Evolutionary conservation across 2,329 filamentous ascomycete species (phyloP).

Genomic region (Talaromyces sp.): DNA sequence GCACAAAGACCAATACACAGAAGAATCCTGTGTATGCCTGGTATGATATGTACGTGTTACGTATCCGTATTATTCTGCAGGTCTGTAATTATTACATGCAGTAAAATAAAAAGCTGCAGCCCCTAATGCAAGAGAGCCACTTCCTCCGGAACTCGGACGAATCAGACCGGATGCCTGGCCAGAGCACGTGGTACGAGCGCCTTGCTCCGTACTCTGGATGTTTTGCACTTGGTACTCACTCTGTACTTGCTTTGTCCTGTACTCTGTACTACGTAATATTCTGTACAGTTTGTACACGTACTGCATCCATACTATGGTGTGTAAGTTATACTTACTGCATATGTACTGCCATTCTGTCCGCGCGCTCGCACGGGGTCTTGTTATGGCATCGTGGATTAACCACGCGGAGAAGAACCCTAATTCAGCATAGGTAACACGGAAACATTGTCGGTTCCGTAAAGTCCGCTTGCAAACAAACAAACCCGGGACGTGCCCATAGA

Average conservation of each 20-base stretch:
- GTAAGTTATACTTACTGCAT: not conserved
- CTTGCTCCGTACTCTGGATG: not conserved
- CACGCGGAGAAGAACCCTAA: not conserved
- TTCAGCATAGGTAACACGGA: not conserved
- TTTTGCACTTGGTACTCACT: not conserved
- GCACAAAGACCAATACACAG: not conserved
- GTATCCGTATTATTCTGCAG: not conserved
- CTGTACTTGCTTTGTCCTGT: too few relatives aligned
- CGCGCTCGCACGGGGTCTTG: not conserved
- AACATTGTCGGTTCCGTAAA: not conserved
- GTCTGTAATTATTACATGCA: not conserved
- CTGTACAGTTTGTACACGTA: too few relatives aligned
- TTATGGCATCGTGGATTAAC: not conserved
- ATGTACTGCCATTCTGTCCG: not conserved
- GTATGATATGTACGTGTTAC: not conserved
- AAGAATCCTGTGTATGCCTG: not conserved
- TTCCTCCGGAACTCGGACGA: not conserved
- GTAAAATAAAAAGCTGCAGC: not conserved
- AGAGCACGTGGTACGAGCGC: not conserved
- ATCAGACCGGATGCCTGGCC: not conserved
- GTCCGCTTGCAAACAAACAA: not conserved
- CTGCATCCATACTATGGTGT: too few relatives aligned
- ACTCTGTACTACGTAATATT: not conserved
- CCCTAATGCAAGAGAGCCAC: not conserved
- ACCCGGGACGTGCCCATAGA: not conserved